Evolutionary conservation across 1,284 basidiomycete species (phyloP).

Genomic region (Pseudozyma thailandica): DNA sequence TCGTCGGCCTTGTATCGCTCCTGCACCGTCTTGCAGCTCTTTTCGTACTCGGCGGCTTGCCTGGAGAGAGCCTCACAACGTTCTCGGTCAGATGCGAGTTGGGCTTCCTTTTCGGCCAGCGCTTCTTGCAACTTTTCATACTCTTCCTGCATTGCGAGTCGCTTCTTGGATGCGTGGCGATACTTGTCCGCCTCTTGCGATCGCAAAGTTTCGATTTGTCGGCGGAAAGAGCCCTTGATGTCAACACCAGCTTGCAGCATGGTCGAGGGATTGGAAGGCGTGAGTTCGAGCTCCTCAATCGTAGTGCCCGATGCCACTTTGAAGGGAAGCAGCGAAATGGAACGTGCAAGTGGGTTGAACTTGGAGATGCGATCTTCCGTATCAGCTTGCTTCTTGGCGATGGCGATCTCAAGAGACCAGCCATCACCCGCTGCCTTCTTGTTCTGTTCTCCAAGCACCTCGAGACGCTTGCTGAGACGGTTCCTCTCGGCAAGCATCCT

Average conservation of each 20-base stretch:
- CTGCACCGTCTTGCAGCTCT: slow-evolving; percentile 51
- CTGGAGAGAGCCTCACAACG: slow-evolving; percentile 31
- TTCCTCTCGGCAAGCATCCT: slow-evolving; percentile 58
- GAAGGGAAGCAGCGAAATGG: slow-evolving; percentile 55
- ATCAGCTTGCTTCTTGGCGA: slow-evolving; percentile 58
- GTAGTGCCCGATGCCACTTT: slow-evolving; percentile 37
- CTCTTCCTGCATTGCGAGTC: slow-evolving; percentile 53
- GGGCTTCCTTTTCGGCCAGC: slow-evolving; percentile 39
- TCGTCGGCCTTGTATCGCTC: slow-evolving; percentile 52
- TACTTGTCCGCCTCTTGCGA: slow-evolving; percentile 47
- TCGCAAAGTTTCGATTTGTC: slow-evolving; percentile 45
- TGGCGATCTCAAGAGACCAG: slow-evolving; percentile 59
- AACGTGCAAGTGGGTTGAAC: slow-evolving; percentile 53
- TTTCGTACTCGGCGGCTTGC: slow-evolving; percentile 48
- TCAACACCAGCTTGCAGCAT: slow-evolving; percentile 59
- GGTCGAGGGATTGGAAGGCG: slow-evolving; percentile 44
- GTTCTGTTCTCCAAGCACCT: slow-evolving; percentile 48
- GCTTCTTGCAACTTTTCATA: slow-evolving; percentile 50
- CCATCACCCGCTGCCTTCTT: slow-evolving; percentile 52
- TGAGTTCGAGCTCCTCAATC: slow-evolving; percentile 54
- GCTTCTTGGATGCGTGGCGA: slow-evolving; percentile 48
- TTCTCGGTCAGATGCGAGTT: slow-evolving; percentile 39
- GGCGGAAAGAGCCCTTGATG: slow-evolving; percentile 48
- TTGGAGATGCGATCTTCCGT: slow-evolving; percentile 57
- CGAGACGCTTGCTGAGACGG: slow-evolving; percentile 53